Conservation (phyloP, 2,329 filamentous ascomycete species). For the Coniochaeta ligniaria region DNA sequence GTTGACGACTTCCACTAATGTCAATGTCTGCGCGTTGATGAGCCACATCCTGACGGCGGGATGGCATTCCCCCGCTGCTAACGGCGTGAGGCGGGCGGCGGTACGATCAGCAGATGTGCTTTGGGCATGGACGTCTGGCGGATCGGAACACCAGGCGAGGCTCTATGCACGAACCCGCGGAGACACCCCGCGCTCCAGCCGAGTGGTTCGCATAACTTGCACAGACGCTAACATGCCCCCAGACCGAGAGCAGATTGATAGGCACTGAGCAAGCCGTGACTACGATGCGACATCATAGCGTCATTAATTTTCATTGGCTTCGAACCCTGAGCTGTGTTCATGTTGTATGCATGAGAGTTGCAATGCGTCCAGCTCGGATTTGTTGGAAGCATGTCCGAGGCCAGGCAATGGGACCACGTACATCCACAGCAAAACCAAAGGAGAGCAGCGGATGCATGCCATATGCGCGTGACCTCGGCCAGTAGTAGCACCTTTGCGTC, state of each 20-base stretch:
- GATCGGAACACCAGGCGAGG: background rate
- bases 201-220: background rate
- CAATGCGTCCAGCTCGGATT: background rate
- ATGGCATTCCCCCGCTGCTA: background rate
- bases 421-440: background rate
- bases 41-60: slow-evolving; percentile 1
- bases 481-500: background rate
- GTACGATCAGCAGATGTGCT: background rate
- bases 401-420: background rate
- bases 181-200: background rate
- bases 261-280: background rate
- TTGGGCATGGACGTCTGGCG: background rate
- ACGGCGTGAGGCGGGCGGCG: background rate
- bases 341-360: background rate
- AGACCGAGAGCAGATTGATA: background rate
- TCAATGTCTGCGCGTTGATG: slow-evolving; percentile 25
- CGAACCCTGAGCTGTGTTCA: background rate
- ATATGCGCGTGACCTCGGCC: background rate
- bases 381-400: background rate
- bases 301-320: background rate
- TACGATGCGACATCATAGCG: background rate
- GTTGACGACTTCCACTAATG: background rate
- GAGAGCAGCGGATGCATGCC: background rate
- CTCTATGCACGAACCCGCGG: background rate
- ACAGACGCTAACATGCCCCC: background rate